Evolutionary conservation across 2,329 filamentous ascomycete genomes (phyloP).

Genomic region (Myriosclerotinia curreyana): DNA sequence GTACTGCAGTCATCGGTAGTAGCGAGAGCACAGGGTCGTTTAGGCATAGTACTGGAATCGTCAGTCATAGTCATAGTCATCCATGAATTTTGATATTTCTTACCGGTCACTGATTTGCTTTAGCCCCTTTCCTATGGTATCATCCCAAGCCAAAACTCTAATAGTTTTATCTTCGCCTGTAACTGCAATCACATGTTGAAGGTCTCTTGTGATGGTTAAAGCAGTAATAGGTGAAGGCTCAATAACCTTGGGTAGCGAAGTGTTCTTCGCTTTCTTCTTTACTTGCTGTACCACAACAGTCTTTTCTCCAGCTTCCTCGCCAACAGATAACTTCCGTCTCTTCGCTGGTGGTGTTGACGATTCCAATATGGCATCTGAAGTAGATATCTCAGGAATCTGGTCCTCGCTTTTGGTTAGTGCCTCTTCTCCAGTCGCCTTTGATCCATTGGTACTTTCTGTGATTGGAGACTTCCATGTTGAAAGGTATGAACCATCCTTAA

Average conservation of each 20-base stretch:
- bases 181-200: slow-evolving; percentile 69
- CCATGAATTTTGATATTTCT: slow-evolving; percentile 24
- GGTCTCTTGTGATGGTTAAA: slow-evolving; percentile 60
- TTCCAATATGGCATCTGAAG: slow-evolving; percentile 10
- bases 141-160: slow-evolving; percentile 71
- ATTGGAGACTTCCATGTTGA: slow-evolving; percentile 43
- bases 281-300: slow-evolving; percentile 26
- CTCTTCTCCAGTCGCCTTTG: slow-evolving; percentile 1
- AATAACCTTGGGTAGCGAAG: slow-evolving; percentile 36
- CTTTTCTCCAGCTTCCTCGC: slow-evolving; percentile 20
- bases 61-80: slow-evolving; percentile 13
- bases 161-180: slow-evolving; percentile 91
- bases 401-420: slow-evolving; percentile 5
- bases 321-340: slow-evolving; percentile 35
- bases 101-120: slow-evolving; percentile 71
- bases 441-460: slow-evolving; percentile 20
- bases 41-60: slow-evolving; percentile 67
- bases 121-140: slow-evolving; percentile 50
- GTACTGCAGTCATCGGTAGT: slow-evolving; percentile 67
- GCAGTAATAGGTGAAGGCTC: slow-evolving; percentile 66
- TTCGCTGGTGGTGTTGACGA: slow-evolving; percentile 35
- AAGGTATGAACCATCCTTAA: slow-evolving; percentile 55
- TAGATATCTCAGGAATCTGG: slow-evolving; percentile 1
- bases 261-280: slow-evolving; percentile 30
- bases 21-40: slow-evolving; percentile 75